Evolutionary conservation across 164 flowering plant genomes (phyloP).

Genomic region (Cinnamomum chago): DNA sequence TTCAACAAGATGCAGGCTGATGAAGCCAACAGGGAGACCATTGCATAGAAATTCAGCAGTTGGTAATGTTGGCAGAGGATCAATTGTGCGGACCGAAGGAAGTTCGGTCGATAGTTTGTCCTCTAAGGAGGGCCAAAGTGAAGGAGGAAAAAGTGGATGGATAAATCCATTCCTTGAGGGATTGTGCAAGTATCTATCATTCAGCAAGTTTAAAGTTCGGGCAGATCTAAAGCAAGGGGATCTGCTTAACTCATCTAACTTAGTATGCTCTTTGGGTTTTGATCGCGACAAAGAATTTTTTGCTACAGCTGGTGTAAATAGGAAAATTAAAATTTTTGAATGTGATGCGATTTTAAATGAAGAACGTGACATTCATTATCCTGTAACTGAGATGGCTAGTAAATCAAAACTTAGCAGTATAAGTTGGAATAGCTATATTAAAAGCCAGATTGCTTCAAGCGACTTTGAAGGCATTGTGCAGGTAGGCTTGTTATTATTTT

Average conservation of each 20-base stretch:
- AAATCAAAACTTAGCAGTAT: slow-evolving; percentile 84
- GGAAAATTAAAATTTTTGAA: slow-evolving; percentile 93
- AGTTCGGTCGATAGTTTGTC: slow-evolving; percentile 59
- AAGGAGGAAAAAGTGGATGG: slow-evolving; percentile 57
- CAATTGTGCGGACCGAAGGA: slow-evolving; percentile 60
- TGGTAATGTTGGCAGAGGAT: slow-evolving; percentile 54
- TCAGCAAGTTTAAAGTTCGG: slow-evolving; percentile 69
- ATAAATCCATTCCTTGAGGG: slow-evolving; percentile 88
- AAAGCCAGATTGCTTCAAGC: slow-evolving; percentile 96
- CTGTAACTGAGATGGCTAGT: slow-evolving; percentile 91
- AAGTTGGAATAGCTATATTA: slow-evolving; percentile 93
- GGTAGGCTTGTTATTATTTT: slow-evolving; percentile 37
- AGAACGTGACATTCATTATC: slow-evolving; percentile 89
- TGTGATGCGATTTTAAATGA: slow-evolving; percentile 63
- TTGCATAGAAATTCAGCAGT: slow-evolving; percentile 34
- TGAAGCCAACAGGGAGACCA: slow-evolving; percentile 30
- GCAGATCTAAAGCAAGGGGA: slow-evolving; percentile 95
- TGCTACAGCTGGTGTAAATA: slow-evolving; percentile 97
- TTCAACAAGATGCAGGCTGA: slow-evolving; percentile 54
- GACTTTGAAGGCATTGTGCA: slow-evolving; percentile 98
- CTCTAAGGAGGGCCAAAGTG: slow-evolving; percentile 36
- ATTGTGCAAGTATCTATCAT: slow-evolving; percentile 82
- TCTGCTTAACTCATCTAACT: slow-evolving; percentile 71
- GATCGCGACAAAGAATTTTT: slow-evolving; percentile 95
- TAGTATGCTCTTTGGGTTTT: slow-evolving; percentile 86